Evolutionary conservation across 129 eudicot genomes (phyloP), one percentile per base, ranked within the genome.

Genomic region (Flaveria ramosissima): DNA sequence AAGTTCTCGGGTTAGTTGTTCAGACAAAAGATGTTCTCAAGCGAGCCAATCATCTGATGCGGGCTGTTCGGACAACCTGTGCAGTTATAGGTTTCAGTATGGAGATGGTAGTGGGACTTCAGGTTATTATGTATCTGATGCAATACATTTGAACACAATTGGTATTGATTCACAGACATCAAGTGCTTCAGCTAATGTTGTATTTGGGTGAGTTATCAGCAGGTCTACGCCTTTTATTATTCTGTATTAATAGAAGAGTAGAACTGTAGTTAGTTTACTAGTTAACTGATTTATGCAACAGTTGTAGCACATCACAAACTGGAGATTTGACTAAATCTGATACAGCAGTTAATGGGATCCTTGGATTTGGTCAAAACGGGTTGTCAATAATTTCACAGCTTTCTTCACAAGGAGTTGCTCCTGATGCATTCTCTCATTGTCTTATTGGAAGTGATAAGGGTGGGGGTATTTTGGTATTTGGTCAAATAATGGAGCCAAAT

Each of bases 51-150:
- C 89, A 53, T 84, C 97, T 6, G 97, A 91, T 60, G 84, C 96
- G 2, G 83, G 85, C 55, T 94, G 98, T 77, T 77, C 79, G 41
- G 83, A 77, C 50, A 84, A 86, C 69, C 88, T 79, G 75, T 94
- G 98, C 76, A 83, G 92, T 63, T 94, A 91, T 81, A 86, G 82
- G 4, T 94, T 94, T 70, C 93, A 91, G 61, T 94, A 94, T 59
- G 98, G 98, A 13, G 98, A 94, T 55, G 98, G 98, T 1, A 91
- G 98, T 65, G 97, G 96, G 43, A 84, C 98, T n/a, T 77, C 92
- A 2, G 98, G 97, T 20, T 87, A 80, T 83, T 94, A 94, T 73
- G 88, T 94, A 62, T 76, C 91, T 4, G 98, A 94, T 62, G 12
- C 84, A 13, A 83, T 94, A 84, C 89, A 87, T 87, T 78, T 94